Evolutionary conservation across 1,139 yeast species (phyloP).

Genomic region (Entelexis sorbosivorans): DNA sequence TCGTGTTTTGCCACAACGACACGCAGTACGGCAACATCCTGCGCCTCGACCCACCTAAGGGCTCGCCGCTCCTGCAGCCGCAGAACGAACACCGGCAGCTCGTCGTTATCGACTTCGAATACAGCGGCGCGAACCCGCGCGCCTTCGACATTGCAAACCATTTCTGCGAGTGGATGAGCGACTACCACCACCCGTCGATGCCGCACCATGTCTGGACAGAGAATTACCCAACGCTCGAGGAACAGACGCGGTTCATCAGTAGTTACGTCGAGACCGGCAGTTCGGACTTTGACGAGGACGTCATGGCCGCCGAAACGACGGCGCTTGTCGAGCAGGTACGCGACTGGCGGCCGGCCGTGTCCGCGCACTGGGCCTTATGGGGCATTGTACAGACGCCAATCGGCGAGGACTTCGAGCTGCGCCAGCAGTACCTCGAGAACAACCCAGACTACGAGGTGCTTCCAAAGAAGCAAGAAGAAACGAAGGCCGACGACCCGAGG

Average conservation of each 20-base stretch:
- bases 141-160: conserved; percentile 89
- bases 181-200: conserved; percentile 58
- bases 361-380: conserved; percentile 82
- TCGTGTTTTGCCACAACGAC: conserved; percentile 86
- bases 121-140: conserved; percentile 85
- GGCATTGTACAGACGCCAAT: conserved; percentile 58
- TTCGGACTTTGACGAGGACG: conserved; percentile 29
- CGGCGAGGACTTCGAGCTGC: conserved; percentile 26
- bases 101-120: conserved; percentile 93
- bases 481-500: not conserved
- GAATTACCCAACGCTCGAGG: conserved; percentile 53
- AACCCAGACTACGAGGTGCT: conserved; percentile 26
- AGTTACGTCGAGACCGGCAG: conserved; percentile 50
- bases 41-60: conserved; percentile 35
- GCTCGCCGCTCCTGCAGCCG: conserved; percentile 35
- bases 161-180: conserved; percentile 90
- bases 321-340: conserved; percentile 52
- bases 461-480: conserved; percentile 4
- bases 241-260: conserved; percentile 59
- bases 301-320: conserved; percentile 46
- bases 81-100: conserved; percentile 56
- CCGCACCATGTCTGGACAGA: conserved; percentile 49
- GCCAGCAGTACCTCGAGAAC: conserved; percentile 25
- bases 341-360: conserved; percentile 73
- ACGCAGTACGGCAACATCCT: conserved; percentile 87